phyloP scores from a whole-genome alignment of 768 basidiomycete genomes.

The Omphalotus guepiniiformis region DNA sequence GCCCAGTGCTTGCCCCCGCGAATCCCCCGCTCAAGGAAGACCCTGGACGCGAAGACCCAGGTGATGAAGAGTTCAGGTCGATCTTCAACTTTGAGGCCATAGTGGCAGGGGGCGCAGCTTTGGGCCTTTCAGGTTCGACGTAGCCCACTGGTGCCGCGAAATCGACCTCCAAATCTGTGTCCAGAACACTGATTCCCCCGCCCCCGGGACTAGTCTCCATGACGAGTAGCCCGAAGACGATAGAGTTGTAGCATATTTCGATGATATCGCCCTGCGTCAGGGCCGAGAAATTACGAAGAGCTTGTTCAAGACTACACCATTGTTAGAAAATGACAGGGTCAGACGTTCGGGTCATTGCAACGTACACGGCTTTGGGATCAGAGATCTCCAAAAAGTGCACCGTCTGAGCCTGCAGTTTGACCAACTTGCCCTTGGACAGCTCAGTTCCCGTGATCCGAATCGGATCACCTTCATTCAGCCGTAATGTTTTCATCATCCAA shows the following conservation, averaged over 20 bases:
- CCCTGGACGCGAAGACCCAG: conserved; percentile 78
- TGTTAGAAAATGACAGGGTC: background rate
- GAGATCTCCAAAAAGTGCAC: conserved; percentile 96
- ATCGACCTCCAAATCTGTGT: conserved; percentile 98
- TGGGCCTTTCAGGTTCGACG: conserved; percentile 87
- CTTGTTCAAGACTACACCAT: conserved; percentile 77
- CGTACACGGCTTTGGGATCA: conserved; percentile 96
- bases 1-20: conserved; percentile 43
- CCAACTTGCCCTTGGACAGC: conserved; percentile 88
- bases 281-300: conserved; percentile 87
- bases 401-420: conserved; percentile 95
- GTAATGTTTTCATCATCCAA: conserved; percentile 99
- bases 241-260: conserved; percentile 95
- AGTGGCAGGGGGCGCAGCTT: conserved; percentile 75
- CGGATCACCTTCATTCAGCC: conserved; percentile 91
- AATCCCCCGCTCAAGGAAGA: conserved; percentile 72
- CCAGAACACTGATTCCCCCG: conserved; percentile 82
- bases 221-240: conserved; percentile 91
- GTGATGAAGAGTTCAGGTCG: conserved; percentile 81
- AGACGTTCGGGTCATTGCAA: conserved; percentile 13
- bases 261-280: conserved; percentile 96
- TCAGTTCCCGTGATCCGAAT: conserved; percentile 88
- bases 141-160: conserved; percentile 93
- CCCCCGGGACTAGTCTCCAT: conserved; percentile 91
- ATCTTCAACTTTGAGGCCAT: conserved; percentile 98